A percentile compares a stretch with the other conserved stretches of the same genome.
Conservation (phyloP, 805 yeast species). For the Nakazawaea siamensis region DNA sequence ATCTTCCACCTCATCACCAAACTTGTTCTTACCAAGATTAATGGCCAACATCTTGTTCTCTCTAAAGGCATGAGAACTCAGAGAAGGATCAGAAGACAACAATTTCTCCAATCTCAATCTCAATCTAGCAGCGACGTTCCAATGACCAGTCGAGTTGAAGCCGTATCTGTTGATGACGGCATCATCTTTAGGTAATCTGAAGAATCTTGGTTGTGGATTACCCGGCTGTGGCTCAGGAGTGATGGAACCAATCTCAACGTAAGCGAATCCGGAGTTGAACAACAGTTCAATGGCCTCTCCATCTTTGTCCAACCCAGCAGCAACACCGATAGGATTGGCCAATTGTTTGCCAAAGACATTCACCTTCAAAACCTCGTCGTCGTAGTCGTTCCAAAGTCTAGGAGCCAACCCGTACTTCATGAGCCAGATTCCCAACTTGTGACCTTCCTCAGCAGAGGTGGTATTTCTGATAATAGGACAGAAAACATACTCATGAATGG, state of each 20-base stretch:
- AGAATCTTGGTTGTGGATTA: slow-evolving; percentile 87
- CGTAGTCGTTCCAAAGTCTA: slow-evolving; percentile 42
- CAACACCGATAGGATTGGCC: slow-evolving; percentile 79
- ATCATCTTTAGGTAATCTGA: slow-evolving; percentile 74
- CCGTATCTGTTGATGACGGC: slow-evolving; percentile 95
- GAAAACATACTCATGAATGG: slow-evolving; percentile 69
- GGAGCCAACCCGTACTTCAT: slow-evolving; percentile 69
- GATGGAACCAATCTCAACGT: slow-evolving; percentile 88
- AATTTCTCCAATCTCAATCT: slow-evolving; percentile 49
- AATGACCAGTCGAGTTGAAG: slow-evolving; percentile 87
- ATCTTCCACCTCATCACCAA: slow-evolving; percentile 84
- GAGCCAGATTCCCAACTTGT: slow-evolving; percentile 60
- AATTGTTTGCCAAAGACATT: slow-evolving; percentile 57
- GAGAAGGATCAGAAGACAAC: slow-evolving; percentile 17
- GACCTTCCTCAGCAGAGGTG: slow-evolving; percentile 85
- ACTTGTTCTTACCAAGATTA: slow-evolving; percentile 88
- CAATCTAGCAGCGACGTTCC: slow-evolving; percentile 59
- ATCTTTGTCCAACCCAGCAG: slow-evolving; percentile 94
- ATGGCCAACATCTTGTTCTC: slow-evolving; percentile 65
- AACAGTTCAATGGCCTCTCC: slow-evolving; percentile 86
- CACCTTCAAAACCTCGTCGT: slow-evolving; percentile 46
- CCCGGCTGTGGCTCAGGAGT: slow-evolving; percentile 94
- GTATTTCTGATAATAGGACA: slow-evolving; percentile 67
- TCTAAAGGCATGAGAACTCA: slow-evolving; percentile 42
- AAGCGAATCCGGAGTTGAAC: slow-evolving; percentile 72